Evolutionary conservation across 192 early-diverging fungal genomes (phyloP).

Genomic region (Coemansia sp.): DNA sequence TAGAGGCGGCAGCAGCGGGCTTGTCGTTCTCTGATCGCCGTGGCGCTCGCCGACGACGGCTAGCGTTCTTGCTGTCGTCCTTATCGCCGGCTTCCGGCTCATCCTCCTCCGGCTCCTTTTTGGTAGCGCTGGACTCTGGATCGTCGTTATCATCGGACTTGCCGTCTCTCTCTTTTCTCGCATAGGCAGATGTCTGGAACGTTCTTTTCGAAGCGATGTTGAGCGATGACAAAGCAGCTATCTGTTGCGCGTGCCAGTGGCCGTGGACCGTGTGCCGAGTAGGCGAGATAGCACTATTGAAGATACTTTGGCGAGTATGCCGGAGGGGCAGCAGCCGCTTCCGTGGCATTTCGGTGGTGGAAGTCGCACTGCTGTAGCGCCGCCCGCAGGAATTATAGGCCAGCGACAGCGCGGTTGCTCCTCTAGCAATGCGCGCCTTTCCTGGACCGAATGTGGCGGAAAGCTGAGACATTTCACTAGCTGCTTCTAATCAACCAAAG

Average conservation of each 20-base stretch:
- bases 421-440: neutral
- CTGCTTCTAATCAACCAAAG: neutral
- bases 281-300: neutral
- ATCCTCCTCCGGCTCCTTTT: neutral
- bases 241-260: neutral
- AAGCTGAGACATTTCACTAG: conserved; percentile 4
- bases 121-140: conserved; percentile 7
- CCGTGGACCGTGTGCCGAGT: neutral
- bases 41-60: conserved; percentile 30
- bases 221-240: neutral
- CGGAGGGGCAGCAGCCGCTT: neutral
- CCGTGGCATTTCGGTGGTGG: neutral
- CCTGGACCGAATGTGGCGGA: neutral
- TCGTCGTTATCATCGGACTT: conserved; percentile 19
- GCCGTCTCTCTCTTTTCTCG: conserved; percentile 26
- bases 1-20: neutral
- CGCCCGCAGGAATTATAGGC: neutral
- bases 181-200: conserved; percentile 26
- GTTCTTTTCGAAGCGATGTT: conserved; percentile 2
- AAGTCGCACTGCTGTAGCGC: neutral
- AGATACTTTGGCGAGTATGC: neutral
- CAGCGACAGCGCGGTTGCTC: neutral
- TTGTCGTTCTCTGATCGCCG: conserved; percentile 34
- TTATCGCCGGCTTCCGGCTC: conserved; percentile 8
- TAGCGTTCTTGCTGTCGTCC: conserved; percentile 8